These are phyloP conservation scores for Pythium biforme DNA, from an alignment of 352 stramenopile genomes.

Conservation along the genomic window DNA sequence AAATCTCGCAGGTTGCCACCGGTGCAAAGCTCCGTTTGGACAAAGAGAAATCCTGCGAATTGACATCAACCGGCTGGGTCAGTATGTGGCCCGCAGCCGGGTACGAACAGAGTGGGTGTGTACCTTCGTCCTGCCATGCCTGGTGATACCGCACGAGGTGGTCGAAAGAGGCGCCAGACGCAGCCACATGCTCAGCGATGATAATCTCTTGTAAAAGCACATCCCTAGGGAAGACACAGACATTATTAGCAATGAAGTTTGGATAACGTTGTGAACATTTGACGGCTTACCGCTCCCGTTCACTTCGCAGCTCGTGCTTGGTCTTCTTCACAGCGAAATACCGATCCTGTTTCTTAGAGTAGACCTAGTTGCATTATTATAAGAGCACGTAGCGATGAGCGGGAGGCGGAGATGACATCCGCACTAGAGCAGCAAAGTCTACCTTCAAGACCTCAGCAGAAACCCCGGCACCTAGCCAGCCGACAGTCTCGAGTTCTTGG, in stretches of 20 bases:
- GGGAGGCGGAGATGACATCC: too few relatives aligned
- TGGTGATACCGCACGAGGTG: slow-evolving; percentile 95
- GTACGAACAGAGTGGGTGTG: not conserved
- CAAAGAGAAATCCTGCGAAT: slow-evolving; percentile 79
- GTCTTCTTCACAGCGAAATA: slow-evolving; percentile 83
- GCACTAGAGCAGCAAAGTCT: not conserved
- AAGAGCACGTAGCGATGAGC: not conserved
- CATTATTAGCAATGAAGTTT: too few relatives aligned
- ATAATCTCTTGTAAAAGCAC: slow-evolving; percentile 64
- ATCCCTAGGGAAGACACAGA: slow-evolving; percentile 48
- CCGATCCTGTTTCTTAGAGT: slow-evolving; percentile 32
- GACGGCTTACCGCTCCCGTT: slow-evolving; percentile 57
- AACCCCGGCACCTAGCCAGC: slow-evolving; percentile 64
- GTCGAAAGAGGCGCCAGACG: slow-evolving; percentile 43
- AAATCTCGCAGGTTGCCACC: slow-evolving; percentile 85
- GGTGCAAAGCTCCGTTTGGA: slow-evolving; percentile 94
- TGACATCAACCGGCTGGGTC: not conserved
- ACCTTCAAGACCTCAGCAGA: slow-evolving; percentile 77
- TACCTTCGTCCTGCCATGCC: slow-evolving; percentile 91
- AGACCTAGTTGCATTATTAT: slow-evolving; percentile 29
- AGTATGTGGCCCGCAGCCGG: not conserved
- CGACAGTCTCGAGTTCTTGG: slow-evolving; percentile 53
- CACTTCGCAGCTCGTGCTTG: slow-evolving; percentile 69
- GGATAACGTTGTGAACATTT: not conserved
- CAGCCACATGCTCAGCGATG: slow-evolving; percentile 43